A percentile compares a stretch with the other conserved stretches of the same genome.
phyloP scores from a whole-genome alignment of 2,329 filamentous ascomycete species.

The Colletotrichum phormii region DNA sequence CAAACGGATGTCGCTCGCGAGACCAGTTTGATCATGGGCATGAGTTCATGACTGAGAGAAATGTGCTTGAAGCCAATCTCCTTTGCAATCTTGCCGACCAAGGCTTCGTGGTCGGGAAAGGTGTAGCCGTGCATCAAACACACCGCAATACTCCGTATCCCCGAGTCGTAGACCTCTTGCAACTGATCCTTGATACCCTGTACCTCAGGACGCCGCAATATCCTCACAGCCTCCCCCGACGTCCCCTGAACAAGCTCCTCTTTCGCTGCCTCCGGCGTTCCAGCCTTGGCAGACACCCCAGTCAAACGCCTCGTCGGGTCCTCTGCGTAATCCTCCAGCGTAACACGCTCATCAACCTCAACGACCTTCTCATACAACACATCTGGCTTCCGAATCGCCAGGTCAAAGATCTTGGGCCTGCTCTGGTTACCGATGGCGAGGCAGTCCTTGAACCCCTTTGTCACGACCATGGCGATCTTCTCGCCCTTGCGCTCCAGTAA shows the following conservation, averaged over 20 bases:
- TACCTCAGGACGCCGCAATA: constrained; percentile 67
- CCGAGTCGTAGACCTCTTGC: constrained; percentile 71
- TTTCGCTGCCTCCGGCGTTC: constrained; percentile 57
- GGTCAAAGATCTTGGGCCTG: constrained; percentile 89
- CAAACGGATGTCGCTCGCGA: constrained; percentile 81
- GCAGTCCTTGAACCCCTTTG: constrained; percentile 88
- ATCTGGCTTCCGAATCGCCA: constrained; percentile 88
- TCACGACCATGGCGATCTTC: constrained; percentile 87
- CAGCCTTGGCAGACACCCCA: constrained; percentile 65
- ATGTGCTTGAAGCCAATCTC: constrained; percentile 88
- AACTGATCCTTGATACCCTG: constrained; percentile 65
- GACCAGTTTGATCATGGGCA: constrained; percentile 87
- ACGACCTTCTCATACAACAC: constrained; percentile 86
- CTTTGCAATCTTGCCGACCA: constrained; percentile 79
- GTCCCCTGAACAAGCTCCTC: constrained; percentile 75
- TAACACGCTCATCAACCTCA: constrained; percentile 93
- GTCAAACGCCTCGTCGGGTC: constrained; percentile 75
- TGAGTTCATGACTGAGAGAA: constrained; percentile 81
- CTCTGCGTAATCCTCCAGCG: constrained; percentile 91
- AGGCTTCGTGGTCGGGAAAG: constrained; percentile 85
- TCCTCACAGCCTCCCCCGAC: constrained; percentile 76
- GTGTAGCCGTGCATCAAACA: constrained; percentile 95
- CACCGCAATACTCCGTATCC: constrained; percentile 86
- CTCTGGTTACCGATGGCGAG: constrained; percentile 92
- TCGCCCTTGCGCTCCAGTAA: constrained; percentile 91